Conservation (phyloP, 371 early-diverging fungal species). For the Mucor irregularis region DNA sequence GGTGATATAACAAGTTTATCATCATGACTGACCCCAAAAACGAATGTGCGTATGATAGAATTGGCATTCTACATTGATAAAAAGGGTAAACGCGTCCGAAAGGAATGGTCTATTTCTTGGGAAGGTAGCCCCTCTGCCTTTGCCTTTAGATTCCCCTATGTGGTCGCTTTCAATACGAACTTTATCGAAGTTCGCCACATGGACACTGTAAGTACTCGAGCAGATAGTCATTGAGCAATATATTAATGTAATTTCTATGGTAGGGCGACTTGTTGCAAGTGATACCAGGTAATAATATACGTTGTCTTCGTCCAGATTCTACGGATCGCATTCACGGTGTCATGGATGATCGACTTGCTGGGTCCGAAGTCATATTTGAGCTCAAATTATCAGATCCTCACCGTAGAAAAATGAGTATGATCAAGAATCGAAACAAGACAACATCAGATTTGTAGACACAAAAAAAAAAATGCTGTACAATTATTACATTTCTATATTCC, state of each 20-base stretch:
- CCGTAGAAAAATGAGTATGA: slow-evolving; percentile 23
- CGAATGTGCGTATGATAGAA: slow-evolving; percentile 37
- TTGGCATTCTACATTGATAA: slow-evolving; percentile 92
- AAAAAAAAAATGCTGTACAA: too few relatives aligned
- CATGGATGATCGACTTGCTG: slow-evolving; percentile 46
- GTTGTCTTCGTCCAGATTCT: slow-evolving; percentile 55
- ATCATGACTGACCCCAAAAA: background rate
- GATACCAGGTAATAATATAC: slow-evolving; percentile 61
- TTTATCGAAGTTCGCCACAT: slow-evolving; percentile 91
- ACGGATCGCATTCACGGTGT: slow-evolving; percentile 57
- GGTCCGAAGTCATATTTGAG: slow-evolving; percentile 41
- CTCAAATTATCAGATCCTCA: slow-evolving; percentile 30
- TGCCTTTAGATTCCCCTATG: slow-evolving; percentile 76
- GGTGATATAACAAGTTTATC: background rate
- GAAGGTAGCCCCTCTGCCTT: slow-evolving; percentile 73
- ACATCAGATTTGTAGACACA: too few relatives aligned
- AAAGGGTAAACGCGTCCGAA: slow-evolving; percentile 76
- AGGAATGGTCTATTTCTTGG: slow-evolving; percentile 78
- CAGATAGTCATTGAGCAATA: too few relatives aligned
- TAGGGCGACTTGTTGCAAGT: slow-evolving; percentile 63
- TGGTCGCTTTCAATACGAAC: slow-evolving; percentile 83
- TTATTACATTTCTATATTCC: too few relatives aligned
- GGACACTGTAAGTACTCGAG: slow-evolving; percentile 57
- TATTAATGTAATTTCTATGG: background rate
- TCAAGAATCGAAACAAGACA: slow-evolving; percentile 16